Conservation (phyloP, 2,329 filamentous ascomycete genomes). For the Verticillium dahliae region DNA sequence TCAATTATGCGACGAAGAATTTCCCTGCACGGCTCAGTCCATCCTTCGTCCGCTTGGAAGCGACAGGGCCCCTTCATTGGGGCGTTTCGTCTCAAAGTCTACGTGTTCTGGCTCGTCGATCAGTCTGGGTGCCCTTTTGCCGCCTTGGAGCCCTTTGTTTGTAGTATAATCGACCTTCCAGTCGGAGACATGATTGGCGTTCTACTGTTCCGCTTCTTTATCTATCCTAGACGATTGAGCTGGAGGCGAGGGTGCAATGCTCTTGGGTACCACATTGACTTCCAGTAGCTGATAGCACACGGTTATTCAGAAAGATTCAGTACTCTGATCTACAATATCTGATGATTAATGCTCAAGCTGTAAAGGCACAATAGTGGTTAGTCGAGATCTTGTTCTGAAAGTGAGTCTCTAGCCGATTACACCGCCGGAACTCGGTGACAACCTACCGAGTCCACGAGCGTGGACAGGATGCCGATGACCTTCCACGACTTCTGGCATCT, state of each 20-base stretch:
- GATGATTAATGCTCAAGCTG: too few species aligned
- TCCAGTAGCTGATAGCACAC: too few species aligned
- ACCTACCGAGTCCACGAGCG: neutral
- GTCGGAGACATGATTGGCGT: neutral
- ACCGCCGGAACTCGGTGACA: too few species aligned
- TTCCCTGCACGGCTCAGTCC: neutral
- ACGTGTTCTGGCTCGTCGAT: neutral
- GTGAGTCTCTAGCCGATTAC: too few species aligned
- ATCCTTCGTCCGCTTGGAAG: neutral
- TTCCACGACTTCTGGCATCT: conserved; percentile 35
- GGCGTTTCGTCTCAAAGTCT: neutral
- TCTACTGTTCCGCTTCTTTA: neutral
- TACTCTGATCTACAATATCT: too few species aligned
- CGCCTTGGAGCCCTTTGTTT: neutral
- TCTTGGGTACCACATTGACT: too few species aligned
- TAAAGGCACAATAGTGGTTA: too few species aligned
- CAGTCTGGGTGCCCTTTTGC: neutral
- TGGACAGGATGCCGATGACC: neutral
- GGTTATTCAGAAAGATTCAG: too few species aligned
- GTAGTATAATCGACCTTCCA: neutral
- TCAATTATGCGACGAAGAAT: neutral
- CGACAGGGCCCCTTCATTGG: neutral
- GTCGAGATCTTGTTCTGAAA: too few species aligned
- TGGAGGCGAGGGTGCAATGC: too few species aligned
- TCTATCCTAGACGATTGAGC: neutral